A percentile compares a stretch with the other conserved stretches of the same genome.
phyloP scores from a whole-genome alignment of 257 asterid genomes.

The Primulina huaijiensis region DNA sequence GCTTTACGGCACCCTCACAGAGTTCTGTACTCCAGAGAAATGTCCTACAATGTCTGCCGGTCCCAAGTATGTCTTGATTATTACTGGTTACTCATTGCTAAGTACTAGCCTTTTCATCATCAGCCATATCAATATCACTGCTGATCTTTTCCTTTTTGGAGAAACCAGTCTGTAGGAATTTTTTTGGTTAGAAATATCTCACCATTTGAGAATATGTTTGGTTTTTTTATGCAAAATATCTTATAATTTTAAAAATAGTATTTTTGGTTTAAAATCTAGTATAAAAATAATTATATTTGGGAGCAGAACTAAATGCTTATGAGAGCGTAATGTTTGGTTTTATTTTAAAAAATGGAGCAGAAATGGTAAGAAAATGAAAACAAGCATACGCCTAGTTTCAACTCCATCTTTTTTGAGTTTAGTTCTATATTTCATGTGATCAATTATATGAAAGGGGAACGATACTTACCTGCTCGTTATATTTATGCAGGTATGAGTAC shows the following conservation, averaged over 20 bases:
- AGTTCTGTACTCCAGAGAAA: conserved; percentile 84
- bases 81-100: not conserved
- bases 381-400: not conserved
- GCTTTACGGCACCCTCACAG: conserved; percentile 90
- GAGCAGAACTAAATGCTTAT: not conserved
- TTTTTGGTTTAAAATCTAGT: too few species aligned
- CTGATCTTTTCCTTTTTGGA: not conserved
- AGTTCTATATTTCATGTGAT: not conserved
- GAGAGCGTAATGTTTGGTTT: too few species aligned
- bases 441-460: not conserved
- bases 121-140: not conserved
- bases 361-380: not conserved
- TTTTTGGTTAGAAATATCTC: not conserved
- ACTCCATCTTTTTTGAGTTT: not conserved
- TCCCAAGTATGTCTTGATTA: conserved; percentile 64
- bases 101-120: not conserved
- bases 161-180: not conserved
- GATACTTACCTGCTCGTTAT: conserved; percentile 11
- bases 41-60: conserved; percentile 98
- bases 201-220: too few species aligned
- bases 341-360: not conserved
- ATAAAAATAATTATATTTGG: too few species aligned
- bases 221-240: not conserved
- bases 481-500: conserved; percentile 66
- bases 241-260: not conserved